Evolutionary conservation across 78 protist genomes (phyloP).

Genomic region (Dictyostelium intermedium): DNA sequence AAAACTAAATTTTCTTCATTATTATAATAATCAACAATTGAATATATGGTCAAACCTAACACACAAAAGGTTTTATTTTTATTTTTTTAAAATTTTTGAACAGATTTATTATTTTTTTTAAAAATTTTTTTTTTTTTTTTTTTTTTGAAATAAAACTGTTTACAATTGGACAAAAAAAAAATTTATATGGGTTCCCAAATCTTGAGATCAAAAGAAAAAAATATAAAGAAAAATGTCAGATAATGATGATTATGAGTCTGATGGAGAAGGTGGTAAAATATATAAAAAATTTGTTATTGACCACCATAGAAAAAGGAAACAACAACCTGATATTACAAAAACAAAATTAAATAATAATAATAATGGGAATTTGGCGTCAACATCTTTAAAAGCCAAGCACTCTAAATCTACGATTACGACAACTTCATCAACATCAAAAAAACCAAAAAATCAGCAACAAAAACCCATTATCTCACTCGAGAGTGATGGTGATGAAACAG

Average conservation of each 20-base stretch:
- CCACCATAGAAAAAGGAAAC: background rate
- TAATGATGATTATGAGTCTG: background rate
- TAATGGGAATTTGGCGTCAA: background rate
- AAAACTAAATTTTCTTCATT: too few relatives aligned
- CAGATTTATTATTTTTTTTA: background rate
- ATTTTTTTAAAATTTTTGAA: background rate
- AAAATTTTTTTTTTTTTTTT: background rate
- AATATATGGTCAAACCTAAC: background rate
- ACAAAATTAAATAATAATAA: background rate
- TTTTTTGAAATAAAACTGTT: background rate
- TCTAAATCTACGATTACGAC: background rate
- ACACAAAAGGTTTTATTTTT: background rate
- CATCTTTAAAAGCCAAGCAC: background rate
- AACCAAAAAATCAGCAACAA: background rate
- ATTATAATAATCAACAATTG: too few relatives aligned
- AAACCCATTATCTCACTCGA: background rate
- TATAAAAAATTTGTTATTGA: background rate
- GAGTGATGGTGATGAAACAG: background rate
- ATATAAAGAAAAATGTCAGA: background rate
- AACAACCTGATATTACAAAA: background rate
- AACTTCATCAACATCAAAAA: background rate
- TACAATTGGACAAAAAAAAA: background rate
- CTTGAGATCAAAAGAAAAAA: background rate
- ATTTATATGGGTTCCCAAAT: background rate
- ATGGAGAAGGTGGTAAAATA: background rate